Percentiles rank a stretch among this genome's conserved stretches.
These are phyloP conservation scores for Microdochium nivale DNA, from an alignment of 2,329 filamentous ascomycete species.

Conservation along the genomic window DNA sequence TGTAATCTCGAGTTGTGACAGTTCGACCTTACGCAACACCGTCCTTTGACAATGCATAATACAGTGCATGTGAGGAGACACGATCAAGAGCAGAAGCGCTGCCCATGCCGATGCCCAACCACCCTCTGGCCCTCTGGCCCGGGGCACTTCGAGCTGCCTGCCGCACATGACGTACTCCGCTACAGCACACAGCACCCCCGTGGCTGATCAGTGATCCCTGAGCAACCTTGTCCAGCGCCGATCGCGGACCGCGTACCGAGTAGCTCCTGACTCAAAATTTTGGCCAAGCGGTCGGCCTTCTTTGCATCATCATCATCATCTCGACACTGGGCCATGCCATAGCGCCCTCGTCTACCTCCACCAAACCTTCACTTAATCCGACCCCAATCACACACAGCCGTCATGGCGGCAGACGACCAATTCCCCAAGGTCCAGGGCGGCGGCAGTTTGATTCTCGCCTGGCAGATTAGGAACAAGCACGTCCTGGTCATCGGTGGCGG, in stretches of 20 bases:
- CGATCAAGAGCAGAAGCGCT: too few species aligned
- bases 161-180: neutral
- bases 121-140: neutral
- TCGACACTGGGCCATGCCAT: too few species aligned
- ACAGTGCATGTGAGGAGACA: too few species aligned
- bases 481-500: slow-evolving; percentile 92
- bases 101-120: too few species aligned
- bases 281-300: too few species aligned
- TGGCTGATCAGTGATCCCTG: neutral
- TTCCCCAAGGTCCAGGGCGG: slow-evolving; percentile 83
- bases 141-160: neutral
- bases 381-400: neutral
- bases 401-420: slow-evolving; percentile 18
- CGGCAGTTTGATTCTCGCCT: slow-evolving; percentile 88
- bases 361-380: too few species aligned
- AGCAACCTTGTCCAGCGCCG: neutral
- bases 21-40: too few species aligned
- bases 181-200: neutral
- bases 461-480: slow-evolving; percentile 84
- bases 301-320: too few species aligned
- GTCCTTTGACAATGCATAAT: too few species aligned
- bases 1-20: too few species aligned
- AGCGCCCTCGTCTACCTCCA: too few species aligned
- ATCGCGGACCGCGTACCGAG: neutral
- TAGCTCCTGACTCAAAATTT: neutral